Base-by-base conservation (phyloP, 768 basidiomycete species). In the Cyclocybe aegerita region DNA sequence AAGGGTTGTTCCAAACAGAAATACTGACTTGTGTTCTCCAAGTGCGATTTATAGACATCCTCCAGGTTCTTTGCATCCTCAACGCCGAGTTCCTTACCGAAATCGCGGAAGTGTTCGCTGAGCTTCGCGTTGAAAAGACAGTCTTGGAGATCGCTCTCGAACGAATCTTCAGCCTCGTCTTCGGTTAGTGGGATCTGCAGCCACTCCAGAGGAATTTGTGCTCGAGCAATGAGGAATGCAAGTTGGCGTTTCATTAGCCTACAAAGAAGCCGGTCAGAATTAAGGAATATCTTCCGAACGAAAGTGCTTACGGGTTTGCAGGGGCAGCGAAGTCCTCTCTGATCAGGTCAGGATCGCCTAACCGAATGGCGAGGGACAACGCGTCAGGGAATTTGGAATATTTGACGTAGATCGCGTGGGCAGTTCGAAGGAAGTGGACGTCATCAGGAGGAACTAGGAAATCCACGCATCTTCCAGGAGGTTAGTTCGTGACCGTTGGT, bases 21-120 rank as follows among this genome's bases (percentile, higher is more conserved):
- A 11, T 9, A 52, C 81, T 58, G 63, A 87, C 95, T 78, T 4
- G 90, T 88, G 58, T 88, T 90, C 64, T 98, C 97, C 9, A 98
- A 74, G 72, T 99, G 96, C 3, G 86, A 83, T 67, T 98, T 99
- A 75, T 99, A 99, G 15, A 98, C 92, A 66, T 98, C 97, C 63
- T 98, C 97, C 44, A 98, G 71, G 43, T 86, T 88, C 75, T 93
- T 94, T 4, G 97, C 79, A 23, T 98, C 96, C 4, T 76, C 71
- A 2, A 96, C 95, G 39, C 88, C 93, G 29, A 99, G 73, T 67
- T 98, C 96, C 65, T 93, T 95, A 12, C 95, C 96, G 60, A 97
- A 98, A 9, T 85, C 85, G 39, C 82, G 82, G 82, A 98, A 98
- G 63, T 86, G 85, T 32, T 76, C 69, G 55, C 91, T 95, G 23